phyloP scores from a whole-genome alignment of 305 asterid genomes.

The Rubia balearica region DNA sequence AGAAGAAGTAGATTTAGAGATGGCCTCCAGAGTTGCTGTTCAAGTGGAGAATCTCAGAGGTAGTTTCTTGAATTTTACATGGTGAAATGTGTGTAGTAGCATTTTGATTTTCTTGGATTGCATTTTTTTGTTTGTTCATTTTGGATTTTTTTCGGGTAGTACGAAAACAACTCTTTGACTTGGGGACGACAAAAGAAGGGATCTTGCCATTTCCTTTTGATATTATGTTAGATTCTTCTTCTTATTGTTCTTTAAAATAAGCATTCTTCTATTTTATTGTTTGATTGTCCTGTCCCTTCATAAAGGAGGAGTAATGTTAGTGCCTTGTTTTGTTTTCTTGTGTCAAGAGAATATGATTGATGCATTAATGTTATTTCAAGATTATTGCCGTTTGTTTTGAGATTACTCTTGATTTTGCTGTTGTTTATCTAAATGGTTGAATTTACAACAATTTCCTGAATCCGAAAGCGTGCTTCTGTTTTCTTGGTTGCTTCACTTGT shows the following conservation, averaged over 20 bases:
- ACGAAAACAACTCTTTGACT: not conserved
- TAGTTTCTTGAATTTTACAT: not conserved
- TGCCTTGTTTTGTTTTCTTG: not conserved
- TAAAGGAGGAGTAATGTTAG: not conserved
- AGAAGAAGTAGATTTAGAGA: slow-evolving; percentile 25
- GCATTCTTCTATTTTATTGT: not conserved
- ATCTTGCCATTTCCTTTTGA: not conserved
- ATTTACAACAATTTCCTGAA: no score
- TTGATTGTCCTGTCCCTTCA: not conserved
- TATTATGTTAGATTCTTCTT: not conserved
- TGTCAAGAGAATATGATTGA: not conserved
- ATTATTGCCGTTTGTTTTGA: no score
- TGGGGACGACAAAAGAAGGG: not conserved
- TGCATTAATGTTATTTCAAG: not conserved
- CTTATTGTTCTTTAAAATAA: no score
- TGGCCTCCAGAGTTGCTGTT: slow-evolving; percentile 44
- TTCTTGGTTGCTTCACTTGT: not conserved
- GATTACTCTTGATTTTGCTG: no score
- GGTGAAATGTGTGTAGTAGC: no score
- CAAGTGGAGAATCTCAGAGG: slow-evolving; percentile 43
- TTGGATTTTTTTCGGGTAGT: not conserved
- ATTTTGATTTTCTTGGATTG: slow-evolving; percentile 5
- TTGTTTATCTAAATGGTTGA: not conserved
- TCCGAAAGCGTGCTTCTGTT: no score
- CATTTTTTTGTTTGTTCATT: not conserved